Base-by-base conservation (phyloP, 768 basidiomycete species). In the Russula olivacea region DNA sequence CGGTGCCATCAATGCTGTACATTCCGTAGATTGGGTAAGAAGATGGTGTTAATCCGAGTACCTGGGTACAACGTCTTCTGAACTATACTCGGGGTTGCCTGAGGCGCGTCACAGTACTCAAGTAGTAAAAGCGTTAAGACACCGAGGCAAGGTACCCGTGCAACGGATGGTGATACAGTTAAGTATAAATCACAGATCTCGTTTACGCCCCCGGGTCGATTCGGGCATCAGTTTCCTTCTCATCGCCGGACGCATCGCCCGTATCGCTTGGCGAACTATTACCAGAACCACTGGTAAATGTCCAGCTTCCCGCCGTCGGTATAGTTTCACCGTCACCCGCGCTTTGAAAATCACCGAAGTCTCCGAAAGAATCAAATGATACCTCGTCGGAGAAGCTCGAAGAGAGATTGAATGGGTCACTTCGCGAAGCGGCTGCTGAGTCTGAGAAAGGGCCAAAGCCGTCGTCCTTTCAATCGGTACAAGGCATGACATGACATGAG, bases 361-460 rank as follows among this genome's bases (percentile, higher is more conserved):
- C 84, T 14, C 77, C 78, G 61, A 79, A 78, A 51, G 77, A 78
- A 55, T 86, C 86, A 67, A 90, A 91, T 10, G 87, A 81, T 4
- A 81, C 78, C 58, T 86, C 89, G 38, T 87, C 87, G 0, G 85
- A 81, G 62, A 83, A 81, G 4, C 78, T 75, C 2, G 77, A 71
- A 3, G 76, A 63, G 59, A 79, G 77, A 6, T 71, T 82, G 73
- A 90, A 89, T 0, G 81, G 81, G 63, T 87, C 79, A 19, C 79
- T 68, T 34, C 77, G 74, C 45, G 75, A 74, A 0, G 77, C 69
- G 1, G 80, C 79, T 1, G 83, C 78, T 2, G 84, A 70, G 70
- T 90, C 88, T 1, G 89, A 85, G 75, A 93, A 92, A 7, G 91
- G 89, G 2, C 90, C 91, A 72, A 90, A 89, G n/a, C 75, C 80